Percentiles rank a stretch among this genome's conserved stretches.
phyloP scores from a whole-genome alignment of 2,329 filamentous ascomycete species.

The Fusarium sp. region DNA sequence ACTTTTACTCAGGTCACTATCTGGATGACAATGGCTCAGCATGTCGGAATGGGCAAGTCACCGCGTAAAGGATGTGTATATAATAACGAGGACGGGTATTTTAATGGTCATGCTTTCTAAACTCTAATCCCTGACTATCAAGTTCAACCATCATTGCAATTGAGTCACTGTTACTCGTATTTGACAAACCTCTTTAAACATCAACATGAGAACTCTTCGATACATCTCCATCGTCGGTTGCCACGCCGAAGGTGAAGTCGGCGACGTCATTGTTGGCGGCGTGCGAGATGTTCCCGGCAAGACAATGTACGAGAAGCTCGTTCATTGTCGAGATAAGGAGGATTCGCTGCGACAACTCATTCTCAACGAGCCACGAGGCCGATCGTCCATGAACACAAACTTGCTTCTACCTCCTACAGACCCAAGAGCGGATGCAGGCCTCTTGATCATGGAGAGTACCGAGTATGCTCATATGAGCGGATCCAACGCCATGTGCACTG shows the following conservation, averaged over 20 bases:
- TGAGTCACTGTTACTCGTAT: neutral
- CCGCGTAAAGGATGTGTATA: neutral
- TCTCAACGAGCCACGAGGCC: slow-evolving; percentile 2
- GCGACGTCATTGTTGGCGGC: slow-evolving; percentile 63
- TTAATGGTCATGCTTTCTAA: neutral
- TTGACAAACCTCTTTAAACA: neutral
- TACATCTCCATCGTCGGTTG: slow-evolving; percentile 47
- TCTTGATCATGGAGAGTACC: slow-evolving; percentile 62
- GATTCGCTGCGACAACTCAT: neutral
- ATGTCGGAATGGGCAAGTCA: neutral
- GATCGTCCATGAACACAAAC: slow-evolving; percentile 3
- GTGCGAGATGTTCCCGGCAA: slow-evolving; percentile 56
- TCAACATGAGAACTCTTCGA: slow-evolving; percentile 3
- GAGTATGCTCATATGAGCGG: slow-evolving; percentile 57
- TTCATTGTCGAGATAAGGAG: neutral
- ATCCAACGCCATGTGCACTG: slow-evolving; percentile 58
- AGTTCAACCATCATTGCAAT: no score
- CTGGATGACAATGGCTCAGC: neutral
- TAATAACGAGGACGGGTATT: neutral
- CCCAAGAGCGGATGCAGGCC: slow-evolving; percentile 57
- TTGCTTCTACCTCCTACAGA: slow-evolving; percentile 54
- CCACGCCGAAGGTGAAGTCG: slow-evolving; percentile 57
- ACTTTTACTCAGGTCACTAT: neutral
- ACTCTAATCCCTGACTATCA: neutral
- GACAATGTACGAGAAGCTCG: slow-evolving; percentile 61